Evolutionary conservation across 1,284 basidiomycete genomes (phyloP), one percentile per base, ranked within the genome.

Genomic region (Cutaneotrichosporon arboriforme): DNA sequence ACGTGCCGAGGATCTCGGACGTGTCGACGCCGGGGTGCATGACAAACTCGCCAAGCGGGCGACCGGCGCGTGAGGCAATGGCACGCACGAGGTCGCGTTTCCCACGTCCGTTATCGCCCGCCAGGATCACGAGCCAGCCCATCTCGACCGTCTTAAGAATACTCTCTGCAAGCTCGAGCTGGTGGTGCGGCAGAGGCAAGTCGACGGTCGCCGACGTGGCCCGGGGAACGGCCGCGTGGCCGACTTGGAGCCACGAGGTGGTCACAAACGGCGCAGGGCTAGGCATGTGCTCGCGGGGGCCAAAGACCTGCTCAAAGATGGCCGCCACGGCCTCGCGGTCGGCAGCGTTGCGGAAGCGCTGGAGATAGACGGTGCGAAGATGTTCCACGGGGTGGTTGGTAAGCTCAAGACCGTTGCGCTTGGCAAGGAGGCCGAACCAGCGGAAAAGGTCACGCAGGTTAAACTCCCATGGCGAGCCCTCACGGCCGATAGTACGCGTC

Each of bases 381-480:
- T 84, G 83, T 46, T 84, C 80, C 17, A 77, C 74, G 0, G 89
- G 86, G 61, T 84, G 79, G n/a, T 69, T 63, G 18, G 69, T 75
- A 14, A 83, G 67, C 52, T 92, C 83, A 20, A 83, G 76, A 0
- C 84, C 86, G 23, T 78, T 75, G 33, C 68, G 62, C 13, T 68
- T 58, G 41, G 76, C 70, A 9, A 80, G 62, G 18, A 83, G 72
- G 7, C 68, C 66, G 47, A 83, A 76, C 94, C 96, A 98, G 46
- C 96, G 84, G 57, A 94, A 83, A 38, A 97, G 81, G 73, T 99
- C 96, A 36, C 96, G 87, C 49, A 99, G 79, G 69, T 99, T 99
- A 79, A 99, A 97, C 70, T 99, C 96, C 96, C 96, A 99, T 1
- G 96, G 96, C 48, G 84, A 81, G 9, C 96, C 96, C 57, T 88